Conservation (phyloP, 2,329 filamentous ascomycete species). For the Fusarium sp. region DNA sequence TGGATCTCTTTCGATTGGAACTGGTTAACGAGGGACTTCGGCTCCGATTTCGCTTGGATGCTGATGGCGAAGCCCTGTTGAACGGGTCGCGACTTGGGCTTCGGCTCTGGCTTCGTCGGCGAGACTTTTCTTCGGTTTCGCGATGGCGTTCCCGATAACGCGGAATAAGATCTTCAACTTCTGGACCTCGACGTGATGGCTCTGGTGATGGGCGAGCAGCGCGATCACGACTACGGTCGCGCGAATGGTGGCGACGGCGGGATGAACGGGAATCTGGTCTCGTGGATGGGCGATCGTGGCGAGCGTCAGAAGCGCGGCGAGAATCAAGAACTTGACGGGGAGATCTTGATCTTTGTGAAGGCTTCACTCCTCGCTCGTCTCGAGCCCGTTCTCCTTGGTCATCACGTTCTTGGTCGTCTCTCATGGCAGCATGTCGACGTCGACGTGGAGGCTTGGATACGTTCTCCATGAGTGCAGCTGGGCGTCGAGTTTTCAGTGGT, state of each 20-base stretch:
- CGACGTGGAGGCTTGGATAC: conserved; percentile 49
- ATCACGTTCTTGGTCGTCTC: conserved; percentile 51
- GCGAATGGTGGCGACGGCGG: conserved; percentile 53
- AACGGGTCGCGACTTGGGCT: conserved; percentile 46
- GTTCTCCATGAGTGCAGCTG: conserved; percentile 46
- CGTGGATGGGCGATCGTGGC: conserved; percentile 49
- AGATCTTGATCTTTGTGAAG: conserved; percentile 48
- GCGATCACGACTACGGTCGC: conserved; percentile 53
- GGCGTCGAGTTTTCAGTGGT: conserved; percentile 54
- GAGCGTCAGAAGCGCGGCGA: conserved; percentile 46
- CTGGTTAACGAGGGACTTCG: conserved; percentile 53
- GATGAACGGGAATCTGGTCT: conserved; percentile 48
- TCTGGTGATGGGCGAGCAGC: conserved; percentile 42
- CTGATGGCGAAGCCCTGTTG: conserved; percentile 50
- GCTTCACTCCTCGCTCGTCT: conserved; percentile 49
- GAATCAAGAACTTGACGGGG: conserved; percentile 45
- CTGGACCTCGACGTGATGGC: conserved; percentile 43
- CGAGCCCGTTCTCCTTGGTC: conserved; percentile 53
- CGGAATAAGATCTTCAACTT: conserved; percentile 53
- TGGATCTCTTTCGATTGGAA: conserved; percentile 55
- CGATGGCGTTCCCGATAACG: conserved; percentile 50
- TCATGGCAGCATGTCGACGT: conserved; percentile 56
- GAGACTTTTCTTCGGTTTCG: conserved; percentile 47
- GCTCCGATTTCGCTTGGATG: conserved; percentile 56
- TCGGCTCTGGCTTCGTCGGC: conserved; percentile 50